These are phyloP conservation scores for Carex pumila DNA, from an alignment of 176 grass and related monocot genomes.

Conservation along the genomic window DNA sequence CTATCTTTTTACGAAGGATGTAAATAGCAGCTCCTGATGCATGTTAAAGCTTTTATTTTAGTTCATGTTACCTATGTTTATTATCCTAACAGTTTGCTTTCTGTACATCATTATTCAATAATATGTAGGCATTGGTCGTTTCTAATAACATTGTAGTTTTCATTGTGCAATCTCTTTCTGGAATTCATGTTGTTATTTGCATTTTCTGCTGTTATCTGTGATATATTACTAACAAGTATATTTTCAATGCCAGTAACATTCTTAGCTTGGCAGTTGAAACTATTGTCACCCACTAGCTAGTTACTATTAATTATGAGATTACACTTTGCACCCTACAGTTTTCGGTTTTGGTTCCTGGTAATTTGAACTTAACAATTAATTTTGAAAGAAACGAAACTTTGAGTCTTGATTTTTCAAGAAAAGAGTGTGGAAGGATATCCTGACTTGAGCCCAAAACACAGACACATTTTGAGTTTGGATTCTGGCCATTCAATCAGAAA, in stretches of 20 bases:
- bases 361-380: not conserved
- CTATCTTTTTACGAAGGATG: conserved; percentile 11
- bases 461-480: too few relatives aligned
- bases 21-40: conserved; percentile 13
- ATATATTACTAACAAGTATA: not conserved
- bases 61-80: not conserved
- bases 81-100: conserved; percentile 11
- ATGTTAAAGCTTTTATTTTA: conserved; percentile 1
- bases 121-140: not conserved
- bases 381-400: not conserved
- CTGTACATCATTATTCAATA: not conserved
- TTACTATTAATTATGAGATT: not conserved
- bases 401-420: not conserved
- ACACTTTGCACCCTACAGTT: not conserved
- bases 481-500: too few relatives aligned
- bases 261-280: not conserved
- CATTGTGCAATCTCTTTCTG: not conserved
- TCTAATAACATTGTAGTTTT: not conserved
- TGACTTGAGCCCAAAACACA: too few relatives aligned
- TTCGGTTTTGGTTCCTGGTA: not conserved
- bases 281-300: not conserved
- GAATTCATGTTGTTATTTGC: not conserved
- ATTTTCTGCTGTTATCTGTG: not conserved
- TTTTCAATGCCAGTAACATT: not conserved
- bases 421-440: not conserved